Evolutionary conservation across 148 eudicot genomes (phyloP).

Genomic region (Suaeda aralocaspica): DNA sequence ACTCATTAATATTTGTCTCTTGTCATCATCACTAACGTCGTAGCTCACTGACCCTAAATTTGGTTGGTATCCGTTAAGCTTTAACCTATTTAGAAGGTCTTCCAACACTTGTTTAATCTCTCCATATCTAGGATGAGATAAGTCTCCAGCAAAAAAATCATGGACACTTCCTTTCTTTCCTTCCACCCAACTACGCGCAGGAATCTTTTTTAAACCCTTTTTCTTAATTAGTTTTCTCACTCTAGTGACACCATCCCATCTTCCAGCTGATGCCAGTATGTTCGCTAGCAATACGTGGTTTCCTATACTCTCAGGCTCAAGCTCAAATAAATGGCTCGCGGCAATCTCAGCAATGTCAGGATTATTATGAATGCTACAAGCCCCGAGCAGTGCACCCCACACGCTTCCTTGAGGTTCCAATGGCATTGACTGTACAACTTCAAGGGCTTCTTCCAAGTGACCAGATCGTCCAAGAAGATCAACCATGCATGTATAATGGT

Average conservation of each 20-base stretch:
- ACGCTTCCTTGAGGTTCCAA: conserved; percentile 49
- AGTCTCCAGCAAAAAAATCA: conserved; percentile 55
- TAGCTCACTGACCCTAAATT: conserved; percentile 41
- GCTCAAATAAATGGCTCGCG: conserved; percentile 47
- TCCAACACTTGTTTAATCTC: conserved; percentile 38
- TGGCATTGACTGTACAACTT: conserved; percentile 40
- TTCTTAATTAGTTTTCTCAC: conserved; percentile 35
- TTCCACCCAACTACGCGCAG: conserved; percentile 56
- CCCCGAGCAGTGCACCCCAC: conserved; percentile 70
- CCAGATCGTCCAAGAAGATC: conserved; percentile 66
- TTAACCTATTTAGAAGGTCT: conserved; percentile 31
- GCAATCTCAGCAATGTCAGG: conserved; percentile 60
- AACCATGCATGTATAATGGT: conserved; percentile 58
- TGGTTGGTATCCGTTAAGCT: conserved; percentile 36
- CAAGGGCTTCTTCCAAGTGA: conserved; percentile 50
- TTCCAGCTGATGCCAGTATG: conserved; percentile 45
- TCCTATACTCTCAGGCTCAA: conserved; percentile 49
- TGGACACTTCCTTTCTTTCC: conserved; percentile 47
- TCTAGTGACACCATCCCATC: conserved; percentile 44
- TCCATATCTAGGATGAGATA: conserved; percentile 36
- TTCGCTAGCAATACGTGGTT: conserved; percentile 53
- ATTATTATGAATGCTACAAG: conserved; percentile 56
- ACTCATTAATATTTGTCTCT: conserved; percentile 38
- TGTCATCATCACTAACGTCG: conserved; percentile 50
- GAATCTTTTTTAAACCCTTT: conserved; percentile 48